phyloP scores from a whole-genome alignment of 345 rosid species.

The Camelina laxa region DNA sequence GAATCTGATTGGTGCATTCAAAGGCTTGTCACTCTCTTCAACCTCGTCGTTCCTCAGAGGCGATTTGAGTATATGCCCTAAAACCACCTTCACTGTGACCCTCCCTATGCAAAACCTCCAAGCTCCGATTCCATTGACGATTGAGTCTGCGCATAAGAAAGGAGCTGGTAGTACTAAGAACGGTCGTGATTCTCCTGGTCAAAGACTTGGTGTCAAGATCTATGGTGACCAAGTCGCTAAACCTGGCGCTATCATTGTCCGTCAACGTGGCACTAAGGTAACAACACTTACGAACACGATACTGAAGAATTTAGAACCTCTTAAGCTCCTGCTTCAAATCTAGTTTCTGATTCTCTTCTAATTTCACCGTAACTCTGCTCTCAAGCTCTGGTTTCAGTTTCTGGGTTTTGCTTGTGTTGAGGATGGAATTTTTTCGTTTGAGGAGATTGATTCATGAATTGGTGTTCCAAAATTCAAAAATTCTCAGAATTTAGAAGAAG shows the following conservation, averaged over 20 bases:
- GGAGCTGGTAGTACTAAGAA: conserved; percentile 99
- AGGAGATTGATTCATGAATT: too few species aligned
- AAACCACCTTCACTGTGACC: conserved; percentile 46
- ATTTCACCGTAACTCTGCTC: neutral
- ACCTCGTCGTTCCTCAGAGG: conserved; percentile 66
- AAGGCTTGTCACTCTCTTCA: conserved; percentile 67
- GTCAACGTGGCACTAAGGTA: conserved; percentile 99
- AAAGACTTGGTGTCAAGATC: conserved; percentile 93
- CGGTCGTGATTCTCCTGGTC: conserved; percentile 92
- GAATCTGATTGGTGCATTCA: conserved; percentile 64
- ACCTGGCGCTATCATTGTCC: conserved; percentile 89
- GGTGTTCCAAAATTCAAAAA: too few species aligned
- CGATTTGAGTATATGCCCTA: conserved; percentile 46
- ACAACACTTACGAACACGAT: neutral
- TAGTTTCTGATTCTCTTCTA: neutral
- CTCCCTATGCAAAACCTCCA: conserved; percentile 45
- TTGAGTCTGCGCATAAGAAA: conserved; percentile 92
- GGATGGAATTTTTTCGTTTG: too few species aligned
- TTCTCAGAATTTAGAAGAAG: neutral
- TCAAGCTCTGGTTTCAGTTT: too few species aligned
- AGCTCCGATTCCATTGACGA: conserved; percentile 60
- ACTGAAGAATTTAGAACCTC: too few species aligned
- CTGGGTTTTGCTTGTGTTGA: too few species aligned
- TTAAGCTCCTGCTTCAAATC: neutral
- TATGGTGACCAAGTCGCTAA: conserved; percentile 90